Evolutionary conservation across 2,329 filamentous ascomycete species (phyloP).

Genomic region (Ilyonectria mors-panacis): DNA sequence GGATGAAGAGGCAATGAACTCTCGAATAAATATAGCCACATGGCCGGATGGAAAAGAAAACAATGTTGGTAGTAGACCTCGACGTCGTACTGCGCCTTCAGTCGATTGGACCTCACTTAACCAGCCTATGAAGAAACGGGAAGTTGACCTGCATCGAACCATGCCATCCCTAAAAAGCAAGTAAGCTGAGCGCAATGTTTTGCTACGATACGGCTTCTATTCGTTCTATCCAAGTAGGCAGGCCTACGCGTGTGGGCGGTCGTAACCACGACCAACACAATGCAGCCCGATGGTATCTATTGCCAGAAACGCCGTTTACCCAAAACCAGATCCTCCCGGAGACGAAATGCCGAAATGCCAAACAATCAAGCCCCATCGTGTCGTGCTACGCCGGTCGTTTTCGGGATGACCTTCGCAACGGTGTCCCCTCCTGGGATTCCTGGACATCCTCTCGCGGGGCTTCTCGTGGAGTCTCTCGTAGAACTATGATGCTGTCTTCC

Average conservation of each 20-base stretch:
- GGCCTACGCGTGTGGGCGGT: background rate
- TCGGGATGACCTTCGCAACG: slow-evolving; percentile 46
- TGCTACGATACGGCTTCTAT: slow-evolving; percentile 14
- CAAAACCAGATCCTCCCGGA: slow-evolving; percentile 12
- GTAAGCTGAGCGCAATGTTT: background rate
- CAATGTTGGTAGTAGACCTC: background rate
- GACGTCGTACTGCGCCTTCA: background rate
- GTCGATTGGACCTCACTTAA: background rate
- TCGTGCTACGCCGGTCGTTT: slow-evolving; percentile 27
- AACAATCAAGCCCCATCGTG: slow-evolving; percentile 8
- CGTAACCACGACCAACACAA: background rate
- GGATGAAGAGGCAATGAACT: slow-evolving; percentile 14
- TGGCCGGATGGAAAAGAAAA: slow-evolving; percentile 15
- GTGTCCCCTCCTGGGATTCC: slow-evolving; percentile 38
- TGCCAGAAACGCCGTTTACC: slow-evolving; percentile 23
- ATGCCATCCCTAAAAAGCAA: slow-evolving; percentile 18
- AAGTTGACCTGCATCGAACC: slow-evolving; percentile 13
- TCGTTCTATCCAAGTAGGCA: slow-evolving; percentile 22
- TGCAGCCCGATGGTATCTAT: slow-evolving; percentile 14
- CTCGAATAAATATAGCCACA: slow-evolving; percentile 1
- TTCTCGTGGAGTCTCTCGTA: slow-evolving; percentile 44
- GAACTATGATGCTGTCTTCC: slow-evolving; percentile 60
- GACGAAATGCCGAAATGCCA: slow-evolving; percentile 6
- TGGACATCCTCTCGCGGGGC: slow-evolving; percentile 45
- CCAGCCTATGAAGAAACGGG: slow-evolving; percentile 2